These are phyloP conservation scores for Blattamonas nauphoetae DNA, from an alignment of 78 protist genomes.

Conservation along the genomic window DNA sequence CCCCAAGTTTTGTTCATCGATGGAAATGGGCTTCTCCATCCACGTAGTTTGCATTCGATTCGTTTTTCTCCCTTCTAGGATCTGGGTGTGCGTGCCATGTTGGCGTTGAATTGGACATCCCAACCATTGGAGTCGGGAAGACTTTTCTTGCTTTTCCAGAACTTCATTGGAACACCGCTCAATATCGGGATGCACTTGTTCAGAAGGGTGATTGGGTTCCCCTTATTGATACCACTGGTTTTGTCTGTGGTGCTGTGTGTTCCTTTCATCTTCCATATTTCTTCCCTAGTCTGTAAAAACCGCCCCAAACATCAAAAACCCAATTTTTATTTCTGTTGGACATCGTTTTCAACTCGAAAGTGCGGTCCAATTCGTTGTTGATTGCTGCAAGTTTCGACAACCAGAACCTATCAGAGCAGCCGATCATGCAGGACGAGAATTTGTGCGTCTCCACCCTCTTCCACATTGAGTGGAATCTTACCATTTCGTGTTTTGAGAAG, in stretches of 20 bases:
- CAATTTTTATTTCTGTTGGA: conserved; percentile 28
- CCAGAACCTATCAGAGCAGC: conserved; percentile 49
- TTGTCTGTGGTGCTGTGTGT: conserved; percentile 6
- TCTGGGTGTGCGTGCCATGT: conserved; percentile 16
- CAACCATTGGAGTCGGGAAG: conserved; percentile 16
- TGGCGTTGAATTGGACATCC: conserved; percentile 8
- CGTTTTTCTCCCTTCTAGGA: background rate
- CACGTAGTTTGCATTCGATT: background rate
- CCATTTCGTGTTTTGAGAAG: too few relatives aligned
- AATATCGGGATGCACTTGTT: background rate
- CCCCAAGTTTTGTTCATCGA: conserved; percentile 19
- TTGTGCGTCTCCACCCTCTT: conserved; percentile 5
- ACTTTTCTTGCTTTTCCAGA: background rate
- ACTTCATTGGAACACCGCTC: background rate
- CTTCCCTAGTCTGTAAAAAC: background rate
- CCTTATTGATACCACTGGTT: background rate
- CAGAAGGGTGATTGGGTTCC: conserved; percentile 3
- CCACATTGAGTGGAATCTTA: too few relatives aligned
- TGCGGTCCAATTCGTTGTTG: background rate
- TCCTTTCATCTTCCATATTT: background rate
- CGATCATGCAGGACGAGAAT: conserved; percentile 24
- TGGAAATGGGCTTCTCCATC: conserved; percentile 32
- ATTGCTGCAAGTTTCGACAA: background rate
- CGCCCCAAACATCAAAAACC: background rate
- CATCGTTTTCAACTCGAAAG: conserved; percentile 22